phyloP scores from a whole-genome alignment of 192 early-diverging fungal genomes.

The Mortierella alpina region DNA sequence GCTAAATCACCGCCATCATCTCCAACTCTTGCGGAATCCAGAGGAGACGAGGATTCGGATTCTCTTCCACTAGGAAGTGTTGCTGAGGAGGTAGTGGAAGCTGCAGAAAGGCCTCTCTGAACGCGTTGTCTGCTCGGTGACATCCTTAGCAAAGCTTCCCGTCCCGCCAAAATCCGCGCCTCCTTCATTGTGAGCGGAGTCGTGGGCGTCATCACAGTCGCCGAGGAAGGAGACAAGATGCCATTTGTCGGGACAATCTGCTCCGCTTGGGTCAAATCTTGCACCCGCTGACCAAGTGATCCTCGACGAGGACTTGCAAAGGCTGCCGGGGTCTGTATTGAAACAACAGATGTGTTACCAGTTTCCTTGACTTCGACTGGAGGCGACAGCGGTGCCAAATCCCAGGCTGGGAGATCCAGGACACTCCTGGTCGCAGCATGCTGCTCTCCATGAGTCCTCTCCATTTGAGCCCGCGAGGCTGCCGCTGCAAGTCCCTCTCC shows the following conservation, averaged over 20 bases:
- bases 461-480: constrained; percentile 8
- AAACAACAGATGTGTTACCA: neutral
- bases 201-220: constrained; percentile 29
- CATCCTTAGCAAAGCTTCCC: constrained; percentile 27
- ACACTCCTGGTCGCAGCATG: neutral
- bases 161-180: constrained; percentile 29
- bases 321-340: constrained; percentile 3
- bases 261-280: neutral
- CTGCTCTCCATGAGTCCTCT: neutral
- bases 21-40: neutral
- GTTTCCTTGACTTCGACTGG: constrained; percentile 37
- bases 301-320: constrained; percentile 12
- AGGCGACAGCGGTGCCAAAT: constrained; percentile 39
- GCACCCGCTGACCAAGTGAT: neutral
- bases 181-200: constrained; percentile 39
- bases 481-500: constrained; percentile 25
- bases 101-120: constrained; percentile 22
- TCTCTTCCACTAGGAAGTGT: neutral
- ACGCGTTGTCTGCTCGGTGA: constrained; percentile 15
- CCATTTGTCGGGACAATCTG: neutral
- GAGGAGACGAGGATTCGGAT: neutral
- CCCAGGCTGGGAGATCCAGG: constrained; percentile 34
- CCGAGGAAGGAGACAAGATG: constrained; percentile 22
- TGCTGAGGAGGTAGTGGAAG: constrained; percentile 28
- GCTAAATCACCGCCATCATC: constrained; percentile 8